Base-by-base conservation (phyloP, 306 rosid species). In the Trifolium dubium region DNA sequence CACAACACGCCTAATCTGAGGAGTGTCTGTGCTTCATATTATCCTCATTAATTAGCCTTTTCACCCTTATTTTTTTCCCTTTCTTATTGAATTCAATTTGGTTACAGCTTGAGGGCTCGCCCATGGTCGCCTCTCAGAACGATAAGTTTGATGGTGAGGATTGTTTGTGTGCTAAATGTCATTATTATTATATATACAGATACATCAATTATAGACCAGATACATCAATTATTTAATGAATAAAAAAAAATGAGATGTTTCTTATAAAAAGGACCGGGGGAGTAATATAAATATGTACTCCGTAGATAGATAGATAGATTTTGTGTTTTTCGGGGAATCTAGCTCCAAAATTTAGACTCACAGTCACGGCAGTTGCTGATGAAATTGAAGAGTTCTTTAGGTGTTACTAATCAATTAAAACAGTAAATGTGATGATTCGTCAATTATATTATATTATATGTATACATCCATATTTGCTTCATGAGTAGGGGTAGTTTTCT, bases 51-150 rank as follows among this genome's bases (percentile, higher is more conserved):
- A 1, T 14, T 50, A 64, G 15, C 30, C 15, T 1, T 47, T 71
- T 81, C 8, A 39, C 10, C 8, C 68, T 83, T 53, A 69, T 77
- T 80, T 69, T 30, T 61, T 74, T 65, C 8, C 58, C 23, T 23
- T 23, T 23, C 23, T 23, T 23, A 23, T 23, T 23, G 23, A 23
- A 23, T 86, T 50, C 67, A 8, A 31, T 30, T 18, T 30, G 28
- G 76, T 34, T 50, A 55, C 88, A 93, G 97, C 94, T 91, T 0
- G 96, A 94, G 79, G 98, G 97, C 6, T 94, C 97, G 5, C 96
- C 97, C 0, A 83, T 89, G 5, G 90, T 92, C 18, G 96, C 87
- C 49, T 88, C 92, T 6, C 98, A 94, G 86, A 94, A 94, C 60
- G 96, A 89, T 77, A 94, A 94, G 74, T 94, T 94, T 75, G 90